phyloP scores from a whole-genome alignment of 495 filamentous ascomycete genomes.

The Pseudoneurospora amorphoporcata region DNA sequence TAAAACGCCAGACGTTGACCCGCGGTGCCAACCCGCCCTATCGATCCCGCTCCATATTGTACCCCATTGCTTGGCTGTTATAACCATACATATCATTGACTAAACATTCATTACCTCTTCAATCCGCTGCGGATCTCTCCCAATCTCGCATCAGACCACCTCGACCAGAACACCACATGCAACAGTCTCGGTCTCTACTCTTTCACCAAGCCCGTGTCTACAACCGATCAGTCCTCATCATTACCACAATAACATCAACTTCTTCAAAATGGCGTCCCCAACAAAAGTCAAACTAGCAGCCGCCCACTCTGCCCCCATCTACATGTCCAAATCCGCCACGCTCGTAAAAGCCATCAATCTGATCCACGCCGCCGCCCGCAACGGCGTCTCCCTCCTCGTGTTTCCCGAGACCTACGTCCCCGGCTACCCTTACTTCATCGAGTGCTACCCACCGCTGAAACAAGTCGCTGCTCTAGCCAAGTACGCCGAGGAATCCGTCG shows the following conservation, averaged over 20 bases:
- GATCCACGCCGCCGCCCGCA: constrained; percentile 17
- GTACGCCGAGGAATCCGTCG: constrained; percentile 26
- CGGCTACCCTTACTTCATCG: constrained; percentile 26
- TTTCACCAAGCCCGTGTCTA: background rate
- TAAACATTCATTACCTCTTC: background rate
- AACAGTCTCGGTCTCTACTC: background rate
- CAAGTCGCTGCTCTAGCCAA: constrained; percentile 15
- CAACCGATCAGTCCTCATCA: background rate
- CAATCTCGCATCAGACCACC: background rate
- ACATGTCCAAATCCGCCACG: constrained; percentile 26
- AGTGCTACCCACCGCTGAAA: constrained; percentile 22
- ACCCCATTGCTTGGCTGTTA: background rate
- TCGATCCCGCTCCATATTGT: background rate
- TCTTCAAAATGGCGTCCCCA: background rate
- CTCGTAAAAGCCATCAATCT: constrained; percentile 19
- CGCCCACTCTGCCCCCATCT: constrained; percentile 26
- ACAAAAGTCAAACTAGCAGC: constrained; percentile 24
- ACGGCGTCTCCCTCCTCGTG: constrained; percentile 21
- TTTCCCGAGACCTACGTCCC: constrained; percentile 29
- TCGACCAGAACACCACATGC: background rate
- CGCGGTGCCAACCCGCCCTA: background rate
- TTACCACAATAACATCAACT: background rate
- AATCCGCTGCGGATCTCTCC: background rate
- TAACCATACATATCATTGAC: background rate
- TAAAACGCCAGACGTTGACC: background rate